Base-by-base conservation (phyloP, 179 eudicot species). In the Spergularia azorica region DNA sequence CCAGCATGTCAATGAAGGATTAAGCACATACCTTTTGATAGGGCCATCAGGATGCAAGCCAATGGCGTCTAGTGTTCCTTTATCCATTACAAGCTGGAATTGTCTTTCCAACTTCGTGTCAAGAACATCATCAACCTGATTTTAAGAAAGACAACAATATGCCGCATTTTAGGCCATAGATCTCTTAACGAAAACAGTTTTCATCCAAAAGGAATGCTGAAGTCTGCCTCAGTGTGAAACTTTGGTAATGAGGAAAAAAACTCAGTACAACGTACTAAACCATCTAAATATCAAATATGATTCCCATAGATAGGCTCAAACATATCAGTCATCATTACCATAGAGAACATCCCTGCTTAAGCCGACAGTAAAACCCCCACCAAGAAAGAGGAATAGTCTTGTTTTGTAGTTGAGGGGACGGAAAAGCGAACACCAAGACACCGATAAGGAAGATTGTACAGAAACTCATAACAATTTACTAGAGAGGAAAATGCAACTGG, bases 1-100 rank as follows among this genome's bases (percentile, higher is more conserved):
- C 16, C 17, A 51, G 43, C 7, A 26, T 51, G 59, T 7, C 59
- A 5, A 0, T 9, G 14, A 51, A 52, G 21, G 59, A 9, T 11
- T 18, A n/a, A 68, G 26, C 20, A 38, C 72, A 21, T 39, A 92
- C 98, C 97, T 90, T 83, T 91, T 95, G 38, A 95, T 65, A 79
- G 90, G 90, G 60, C 99, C 97, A 87, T 95, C 97, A 72, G 99
- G 99, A 84, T 95, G 99, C 87, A 91, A 83, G 17, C 99, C 99
- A 82, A 95, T 91, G 63, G 97, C 97, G 81, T 95, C 99, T 77
- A 95, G 84, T 62, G 99, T 93, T 52, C 97, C 99, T 77, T 95
- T 95, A 74, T 95, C 97, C 84, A 89, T 78, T 67, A 95, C 92
- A 67, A 95, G 91, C 69, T 86, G 86, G 84, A 88, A 93, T 74